Percentiles rank a stretch among this genome's conserved stretches.
These are phyloP conservation scores for Parietaria judaica DNA, from an alignment of 306 rosid genomes.

Conservation along the genomic window DNA sequence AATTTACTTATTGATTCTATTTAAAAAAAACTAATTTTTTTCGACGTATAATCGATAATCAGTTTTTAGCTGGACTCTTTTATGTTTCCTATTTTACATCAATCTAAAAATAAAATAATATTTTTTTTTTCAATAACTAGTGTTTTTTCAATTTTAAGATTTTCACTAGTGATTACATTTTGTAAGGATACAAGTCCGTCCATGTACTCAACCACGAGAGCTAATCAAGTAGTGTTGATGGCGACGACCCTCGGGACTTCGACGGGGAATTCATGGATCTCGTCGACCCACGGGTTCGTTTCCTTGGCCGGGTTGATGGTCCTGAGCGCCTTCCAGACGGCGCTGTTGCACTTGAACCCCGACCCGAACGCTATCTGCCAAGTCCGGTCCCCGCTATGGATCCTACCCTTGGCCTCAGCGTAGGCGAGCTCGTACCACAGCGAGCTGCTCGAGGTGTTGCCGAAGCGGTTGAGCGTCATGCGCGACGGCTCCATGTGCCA, in stretches of 20 bases:
- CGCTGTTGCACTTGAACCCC: constrained; percentile 91
- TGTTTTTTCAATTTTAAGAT: too few species aligned
- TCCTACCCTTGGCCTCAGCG: constrained; percentile 73
- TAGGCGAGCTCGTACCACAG: constrained; percentile 90
- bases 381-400: constrained; percentile 56
- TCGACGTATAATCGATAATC: too few species aligned
- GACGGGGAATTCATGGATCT: constrained; percentile 76
- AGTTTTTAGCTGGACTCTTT: too few species aligned
- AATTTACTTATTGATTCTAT: too few species aligned
- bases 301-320: constrained; percentile 54
- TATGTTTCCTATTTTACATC: too few species aligned
- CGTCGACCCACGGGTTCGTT: constrained; percentile 78
- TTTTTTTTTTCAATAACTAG: too few species aligned
- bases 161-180: too few species aligned
- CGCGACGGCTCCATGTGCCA: constrained; percentile 97
- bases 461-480: constrained; percentile 73
- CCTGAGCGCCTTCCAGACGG: constrained; percentile 71
- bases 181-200: too few species aligned
- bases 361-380: constrained; percentile 99
- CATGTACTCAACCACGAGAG: too few species aligned
- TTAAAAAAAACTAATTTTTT: too few species aligned
- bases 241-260: constrained; percentile 50
- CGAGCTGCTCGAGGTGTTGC: constrained; percentile 87
- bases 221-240: constrained; percentile 19
- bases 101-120: too few species aligned